A percentile compares a stretch with the other conserved stretches of the same genome.
Conservation (phyloP, 2,329 filamentous ascomycete species). For the Clonostachys chloroleuca region DNA sequence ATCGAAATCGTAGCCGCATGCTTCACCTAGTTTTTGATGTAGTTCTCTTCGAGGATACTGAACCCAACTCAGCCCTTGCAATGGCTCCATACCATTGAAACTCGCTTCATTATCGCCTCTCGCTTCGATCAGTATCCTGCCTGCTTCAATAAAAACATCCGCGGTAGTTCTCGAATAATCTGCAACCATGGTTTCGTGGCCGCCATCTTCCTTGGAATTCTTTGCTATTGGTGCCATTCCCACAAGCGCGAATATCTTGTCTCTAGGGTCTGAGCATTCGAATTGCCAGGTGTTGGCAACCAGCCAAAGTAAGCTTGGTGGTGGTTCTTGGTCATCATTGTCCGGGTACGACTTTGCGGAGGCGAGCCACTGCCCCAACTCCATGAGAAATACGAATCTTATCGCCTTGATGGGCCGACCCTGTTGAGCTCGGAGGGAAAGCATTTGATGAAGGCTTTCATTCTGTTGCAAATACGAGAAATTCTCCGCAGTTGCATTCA, state of each 20-base stretch:
- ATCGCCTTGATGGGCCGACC: too few relatives aligned
- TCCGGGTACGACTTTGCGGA: too few relatives aligned
- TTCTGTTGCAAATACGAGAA: too few relatives aligned
- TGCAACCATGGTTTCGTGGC: constrained; percentile 1
- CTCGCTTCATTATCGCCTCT: not conserved
- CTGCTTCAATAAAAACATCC: constrained; percentile 3
- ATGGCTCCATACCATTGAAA: constrained; percentile 1
- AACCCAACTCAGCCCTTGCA: constrained; percentile 2
- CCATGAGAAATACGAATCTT: too few relatives aligned
- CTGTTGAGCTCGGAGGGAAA: too few relatives aligned
- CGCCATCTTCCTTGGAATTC: not conserved
- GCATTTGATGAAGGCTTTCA: too few relatives aligned
- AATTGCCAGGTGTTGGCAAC: constrained; percentile 7
- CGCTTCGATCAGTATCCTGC: constrained; percentile 1
- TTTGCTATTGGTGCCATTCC: constrained; percentile 3
- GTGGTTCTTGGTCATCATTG: too few relatives aligned
- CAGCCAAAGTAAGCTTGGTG: too few relatives aligned
- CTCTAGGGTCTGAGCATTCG: constrained; percentile 6
- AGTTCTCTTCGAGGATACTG: not conserved
- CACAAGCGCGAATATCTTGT: constrained; percentile 9
- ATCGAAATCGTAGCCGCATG: too few relatives aligned
- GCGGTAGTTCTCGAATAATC: constrained; percentile 3
- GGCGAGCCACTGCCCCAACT: too few relatives aligned
- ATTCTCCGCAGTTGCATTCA: too few relatives aligned
- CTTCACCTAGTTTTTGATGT: too few relatives aligned